A percentile compares a stretch with the other conserved stretches of the same genome.
Conservation (phyloP, 495 filamentous ascomycete genomes). For the Cercophora newfieldiana region DNA sequence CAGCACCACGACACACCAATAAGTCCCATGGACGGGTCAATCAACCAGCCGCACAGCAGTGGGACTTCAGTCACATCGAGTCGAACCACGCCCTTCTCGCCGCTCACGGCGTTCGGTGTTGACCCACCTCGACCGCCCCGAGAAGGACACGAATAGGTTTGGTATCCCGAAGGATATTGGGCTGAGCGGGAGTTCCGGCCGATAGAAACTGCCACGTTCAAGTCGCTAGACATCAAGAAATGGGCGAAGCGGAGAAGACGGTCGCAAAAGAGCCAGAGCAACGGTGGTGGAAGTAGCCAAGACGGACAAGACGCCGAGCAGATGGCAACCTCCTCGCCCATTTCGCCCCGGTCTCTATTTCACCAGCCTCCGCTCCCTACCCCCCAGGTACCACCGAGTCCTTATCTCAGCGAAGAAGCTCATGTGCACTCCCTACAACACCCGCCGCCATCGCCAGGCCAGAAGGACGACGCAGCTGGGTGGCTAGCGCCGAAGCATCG, state of each 20-base stretch:
- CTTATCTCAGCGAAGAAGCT: slow-evolving; percentile 37
- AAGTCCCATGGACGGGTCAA: not conserved
- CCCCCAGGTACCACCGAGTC: slow-evolving; percentile 17
- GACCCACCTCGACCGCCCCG: slow-evolving; percentile 53
- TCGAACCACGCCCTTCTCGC: not conserved
- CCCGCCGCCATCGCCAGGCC: slow-evolving; percentile 8
- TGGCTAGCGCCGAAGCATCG: slow-evolving; percentile 23
- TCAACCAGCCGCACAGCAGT: slow-evolving; percentile 4
- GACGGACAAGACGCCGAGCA: slow-evolving; percentile 23
- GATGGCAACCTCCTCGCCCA: slow-evolving; percentile 12
- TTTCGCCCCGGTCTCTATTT: slow-evolving; percentile 23
- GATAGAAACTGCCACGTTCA: slow-evolving; percentile 4
- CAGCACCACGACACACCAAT: not conserved
- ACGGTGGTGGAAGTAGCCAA: slow-evolving; percentile 23
- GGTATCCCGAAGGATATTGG: slow-evolving; percentile 58
- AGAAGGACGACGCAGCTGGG: slow-evolving; percentile 15
- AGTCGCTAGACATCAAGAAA: slow-evolving; percentile 24
- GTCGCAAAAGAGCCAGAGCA: slow-evolving; percentile 37
- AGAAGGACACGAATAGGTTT: slow-evolving; percentile 55
- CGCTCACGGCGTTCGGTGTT: slow-evolving; percentile 12
- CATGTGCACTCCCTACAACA: slow-evolving; percentile 40
- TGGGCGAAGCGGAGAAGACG: slow-evolving; percentile 40
- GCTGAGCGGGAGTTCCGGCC: slow-evolving; percentile 47
- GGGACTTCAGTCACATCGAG: not conserved
- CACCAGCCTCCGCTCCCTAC: not conserved